These are phyloP conservation scores for Starmera amethionina DNA, from an alignment of 805 yeast species.

Conservation along the genomic window DNA sequence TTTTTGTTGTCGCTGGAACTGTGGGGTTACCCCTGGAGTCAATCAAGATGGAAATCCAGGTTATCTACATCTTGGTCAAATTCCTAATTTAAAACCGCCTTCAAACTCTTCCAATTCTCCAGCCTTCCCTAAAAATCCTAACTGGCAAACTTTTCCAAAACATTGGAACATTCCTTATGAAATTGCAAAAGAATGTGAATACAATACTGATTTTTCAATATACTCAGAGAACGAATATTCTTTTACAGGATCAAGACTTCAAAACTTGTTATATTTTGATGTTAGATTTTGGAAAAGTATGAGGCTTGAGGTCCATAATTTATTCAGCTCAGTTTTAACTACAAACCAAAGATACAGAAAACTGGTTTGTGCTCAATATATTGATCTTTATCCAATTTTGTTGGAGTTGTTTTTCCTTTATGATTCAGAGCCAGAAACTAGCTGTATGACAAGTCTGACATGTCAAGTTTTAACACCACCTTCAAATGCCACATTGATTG, in stretches of 20 bases:
- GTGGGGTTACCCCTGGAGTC: constrained; percentile 29
- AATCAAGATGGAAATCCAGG: constrained; percentile 2
- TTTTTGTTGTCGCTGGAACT: constrained; percentile 51
- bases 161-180: constrained; percentile 38
- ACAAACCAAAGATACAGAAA: constrained; percentile 47
- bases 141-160: constrained; percentile 31
- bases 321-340: constrained; percentile 55
- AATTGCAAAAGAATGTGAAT: constrained; percentile 37
- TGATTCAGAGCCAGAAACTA: constrained; percentile 75
- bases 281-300: constrained; percentile 61
- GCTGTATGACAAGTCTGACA: constrained; percentile 59
- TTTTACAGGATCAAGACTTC: constrained; percentile 31
- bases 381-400: constrained; percentile 70
- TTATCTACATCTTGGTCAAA: constrained; percentile 5
- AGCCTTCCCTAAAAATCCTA: constrained; percentile 4
- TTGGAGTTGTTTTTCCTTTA: constrained; percentile 57
- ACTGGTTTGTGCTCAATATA: constrained; percentile 66
- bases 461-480: constrained; percentile 79
- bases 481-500: constrained; percentile 53
- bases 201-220: constrained; percentile 15
- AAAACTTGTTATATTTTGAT: constrained; percentile 45
- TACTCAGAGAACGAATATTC: constrained; percentile 5
- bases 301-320: constrained; percentile 47
- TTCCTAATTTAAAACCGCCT: constrained; percentile 4
- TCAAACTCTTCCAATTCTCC: constrained; percentile 1